phyloP scores from a whole-genome alignment of 2,329 filamentous ascomycete species.

The Aspergillus sergii region DNA sequence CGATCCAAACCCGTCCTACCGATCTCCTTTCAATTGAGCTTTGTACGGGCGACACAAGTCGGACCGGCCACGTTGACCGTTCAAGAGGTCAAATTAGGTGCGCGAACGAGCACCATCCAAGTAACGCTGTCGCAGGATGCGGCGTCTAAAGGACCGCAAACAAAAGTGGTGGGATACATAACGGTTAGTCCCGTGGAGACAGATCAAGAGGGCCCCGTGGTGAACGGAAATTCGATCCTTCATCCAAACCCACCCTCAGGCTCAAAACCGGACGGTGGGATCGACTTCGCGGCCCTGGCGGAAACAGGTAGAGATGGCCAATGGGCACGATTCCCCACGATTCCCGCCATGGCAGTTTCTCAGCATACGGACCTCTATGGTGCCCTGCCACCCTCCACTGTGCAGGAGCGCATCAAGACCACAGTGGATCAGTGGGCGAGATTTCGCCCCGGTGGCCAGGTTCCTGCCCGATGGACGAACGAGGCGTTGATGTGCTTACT shows the following conservation, averaged over 20 bases:
- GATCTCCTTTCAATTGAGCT: constrained; percentile 2
- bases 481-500: constrained; percentile 3
- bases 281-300: background rate
- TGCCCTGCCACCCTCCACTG: background rate
- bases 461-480: background rate
- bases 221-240: background rate
- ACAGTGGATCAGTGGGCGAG: constrained; percentile 3
- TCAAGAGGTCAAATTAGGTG: constrained; percentile 5
- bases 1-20: background rate
- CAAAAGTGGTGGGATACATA: constrained; percentile 1
- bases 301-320: background rate
- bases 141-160: background rate
- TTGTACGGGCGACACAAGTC: constrained; percentile 3
- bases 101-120: constrained; percentile 1
- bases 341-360: background rate
- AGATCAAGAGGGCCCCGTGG: background rate
- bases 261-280: background rate
- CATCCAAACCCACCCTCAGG: background rate
- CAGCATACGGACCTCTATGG: background rate
- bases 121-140: constrained; percentile 3
- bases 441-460: background rate
- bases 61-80: background rate
- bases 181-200: background rate
- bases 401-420: constrained; percentile 2
- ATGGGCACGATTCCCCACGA: background rate